Conservation (phyloP, 2,329 filamentous ascomycete genomes). For the Sclerotinia sclerotiorum region DNA sequence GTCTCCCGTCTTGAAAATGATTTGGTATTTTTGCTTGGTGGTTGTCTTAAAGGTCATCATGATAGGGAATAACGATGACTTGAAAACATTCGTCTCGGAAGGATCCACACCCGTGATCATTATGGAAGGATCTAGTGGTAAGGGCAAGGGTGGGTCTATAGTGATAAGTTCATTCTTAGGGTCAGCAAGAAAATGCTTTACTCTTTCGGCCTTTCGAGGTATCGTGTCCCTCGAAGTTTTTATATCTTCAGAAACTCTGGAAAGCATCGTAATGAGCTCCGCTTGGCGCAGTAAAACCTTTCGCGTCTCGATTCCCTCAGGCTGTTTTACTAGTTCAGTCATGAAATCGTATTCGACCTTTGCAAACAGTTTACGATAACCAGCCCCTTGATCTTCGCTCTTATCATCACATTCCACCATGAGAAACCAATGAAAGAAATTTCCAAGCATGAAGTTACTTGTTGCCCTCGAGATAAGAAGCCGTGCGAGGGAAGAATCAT, state of each 20-base stretch:
- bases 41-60: slow-evolving; percentile 87
- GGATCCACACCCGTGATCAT: slow-evolving; percentile 76
- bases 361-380: slow-evolving; percentile 82
- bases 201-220: slow-evolving; percentile 74
- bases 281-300: slow-evolving; percentile 81
- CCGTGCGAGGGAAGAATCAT: slow-evolving; percentile 80
- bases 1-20: slow-evolving; percentile 97
- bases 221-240: slow-evolving; percentile 72
- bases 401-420: slow-evolving; percentile 89
- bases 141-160: slow-evolving; percentile 82
- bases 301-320: slow-evolving; percentile 69
- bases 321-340: slow-evolving; percentile 72
- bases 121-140: slow-evolving; percentile 84
- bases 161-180: slow-evolving; percentile 82
- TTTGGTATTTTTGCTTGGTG: slow-evolving; percentile 75
- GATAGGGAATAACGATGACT: slow-evolving; percentile 88
- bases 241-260: slow-evolving; percentile 86
- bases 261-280: slow-evolving; percentile 82
- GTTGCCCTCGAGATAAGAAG: slow-evolving; percentile 89
- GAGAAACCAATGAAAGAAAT: slow-evolving; percentile 96
- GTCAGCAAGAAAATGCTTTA: slow-evolving; percentile 83
- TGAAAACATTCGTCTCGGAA: slow-evolving; percentile 89
- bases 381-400: slow-evolving; percentile 70
- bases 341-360: slow-evolving; percentile 97
- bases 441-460: slow-evolving; percentile 85